phyloP scores from a whole-genome alignment of 2,329 filamentous ascomycete genomes.

The Exophiala dermatitidis region DNA sequence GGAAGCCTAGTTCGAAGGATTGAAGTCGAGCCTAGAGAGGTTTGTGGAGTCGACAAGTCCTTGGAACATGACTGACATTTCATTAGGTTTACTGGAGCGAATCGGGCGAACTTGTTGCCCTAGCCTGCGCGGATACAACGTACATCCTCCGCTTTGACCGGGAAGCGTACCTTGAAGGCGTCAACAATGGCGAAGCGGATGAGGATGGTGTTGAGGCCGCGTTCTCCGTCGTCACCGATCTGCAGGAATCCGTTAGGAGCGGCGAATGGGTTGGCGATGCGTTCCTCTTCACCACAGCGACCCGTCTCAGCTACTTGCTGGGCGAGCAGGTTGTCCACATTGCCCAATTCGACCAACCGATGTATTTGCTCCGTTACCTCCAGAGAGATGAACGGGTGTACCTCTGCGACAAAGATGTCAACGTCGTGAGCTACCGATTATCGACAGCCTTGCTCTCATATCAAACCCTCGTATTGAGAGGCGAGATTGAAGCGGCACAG shows the following conservation, averaged over 20 bases:
- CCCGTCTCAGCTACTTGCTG: slow-evolving; percentile 95
- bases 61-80: slow-evolving; percentile 9
- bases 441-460: slow-evolving; percentile 93
- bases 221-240: slow-evolving; percentile 93
- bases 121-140: slow-evolving; percentile 91
- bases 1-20: slow-evolving; percentile 86
- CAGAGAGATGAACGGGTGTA: slow-evolving; percentile 93
- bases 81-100: slow-evolving; percentile 89
- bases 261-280: slow-evolving; percentile 98
- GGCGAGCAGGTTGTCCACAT: slow-evolving; percentile 97
- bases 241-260: slow-evolving; percentile 85
- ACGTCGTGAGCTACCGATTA: slow-evolving; percentile 79
- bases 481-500: slow-evolving; percentile 83
- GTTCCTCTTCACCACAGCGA: slow-evolving; percentile 97
- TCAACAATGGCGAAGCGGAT: slow-evolving; percentile 75
- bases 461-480: slow-evolving; percentile 88
- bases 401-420: slow-evolving; percentile 90
- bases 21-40: slow-evolving; percentile 63
- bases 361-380: slow-evolving; percentile 93
- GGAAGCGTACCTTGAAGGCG: slow-evolving; percentile 76
- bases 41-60: slow-evolving; percentile 26
- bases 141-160: slow-evolving; percentile 89
- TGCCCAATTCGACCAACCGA: slow-evolving; percentile 89
- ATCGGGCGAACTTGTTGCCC: slow-evolving; percentile 81
- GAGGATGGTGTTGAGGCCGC: slow-evolving; percentile 90